These are phyloP conservation scores for Phytophthora sojae DNA, from an alignment of 352 stramenopile species.

Conservation along the genomic window DNA sequence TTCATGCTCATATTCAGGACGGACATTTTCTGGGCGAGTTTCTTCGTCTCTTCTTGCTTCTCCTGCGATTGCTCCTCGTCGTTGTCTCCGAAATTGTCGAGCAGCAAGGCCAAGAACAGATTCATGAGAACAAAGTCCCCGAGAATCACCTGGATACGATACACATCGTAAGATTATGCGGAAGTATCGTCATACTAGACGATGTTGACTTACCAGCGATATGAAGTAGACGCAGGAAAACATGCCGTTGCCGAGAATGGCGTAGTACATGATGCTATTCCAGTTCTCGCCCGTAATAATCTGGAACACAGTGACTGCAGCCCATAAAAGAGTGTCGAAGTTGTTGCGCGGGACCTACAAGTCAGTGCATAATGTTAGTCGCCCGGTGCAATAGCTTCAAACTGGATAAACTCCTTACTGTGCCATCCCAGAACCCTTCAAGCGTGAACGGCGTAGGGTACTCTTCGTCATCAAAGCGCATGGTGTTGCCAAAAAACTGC, in stretches of 20 bases:
- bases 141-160: constrained; percentile 70
- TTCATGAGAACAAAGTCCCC: constrained; percentile 95
- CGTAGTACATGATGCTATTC: constrained; percentile 95
- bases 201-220: constrained; percentile 54
- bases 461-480: constrained; percentile 91
- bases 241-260: constrained; percentile 81
- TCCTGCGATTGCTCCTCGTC: constrained; percentile 65
- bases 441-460: constrained; percentile 58
- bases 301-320: constrained; percentile 91
- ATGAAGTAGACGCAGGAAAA: constrained; percentile 87
- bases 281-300: constrained; percentile 96
- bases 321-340: constrained; percentile 90
- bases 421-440: constrained; percentile 68
- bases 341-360: constrained; percentile 80
- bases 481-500: constrained; percentile 95
- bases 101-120: constrained; percentile 93
- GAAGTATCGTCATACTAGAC: background rate
- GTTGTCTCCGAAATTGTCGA: constrained; percentile 90
- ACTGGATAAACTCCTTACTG: constrained; percentile 33
- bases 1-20: constrained; percentile 68
- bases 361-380: constrained; percentile 1
- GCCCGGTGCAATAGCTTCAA: background rate
- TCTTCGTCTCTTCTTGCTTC: constrained; percentile 60
- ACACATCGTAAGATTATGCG: constrained; percentile 1
- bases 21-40: constrained; percentile 64